phyloP scores from a whole-genome alignment of 768 basidiomycete genomes.

The Suillus paluster region DNA sequence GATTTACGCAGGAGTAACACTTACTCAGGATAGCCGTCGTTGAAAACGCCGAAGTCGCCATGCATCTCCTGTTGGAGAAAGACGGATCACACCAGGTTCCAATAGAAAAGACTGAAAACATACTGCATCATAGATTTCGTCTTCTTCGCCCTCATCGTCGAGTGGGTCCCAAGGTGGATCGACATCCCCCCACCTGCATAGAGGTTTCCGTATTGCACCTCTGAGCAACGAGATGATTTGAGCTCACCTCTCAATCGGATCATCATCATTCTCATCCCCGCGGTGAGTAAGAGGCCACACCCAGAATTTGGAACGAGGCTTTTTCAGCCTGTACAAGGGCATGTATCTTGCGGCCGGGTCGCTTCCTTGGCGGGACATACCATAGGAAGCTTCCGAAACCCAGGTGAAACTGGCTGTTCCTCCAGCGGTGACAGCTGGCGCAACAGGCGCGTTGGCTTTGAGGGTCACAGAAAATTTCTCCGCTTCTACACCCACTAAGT shows the following conservation, averaged over 20 bases:
- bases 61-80: background rate
- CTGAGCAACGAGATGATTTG: background rate
- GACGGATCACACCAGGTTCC: background rate
- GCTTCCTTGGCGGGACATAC: constrained; percentile 24
- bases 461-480: constrained; percentile 29
- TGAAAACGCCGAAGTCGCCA: constrained; percentile 5
- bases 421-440: constrained; percentile 12
- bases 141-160: constrained; percentile 29
- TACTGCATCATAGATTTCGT: constrained; percentile 15
- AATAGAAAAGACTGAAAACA: background rate
- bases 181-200: constrained; percentile 25
- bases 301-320: background rate
- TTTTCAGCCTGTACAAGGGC: constrained; percentile 30
- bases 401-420: constrained; percentile 17
- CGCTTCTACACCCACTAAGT: constrained; percentile 17
- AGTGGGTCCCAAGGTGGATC: constrained; percentile 27
- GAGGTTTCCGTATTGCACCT: background rate
- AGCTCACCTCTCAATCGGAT: background rate
- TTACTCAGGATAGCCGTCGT: constrained; percentile 6
- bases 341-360: constrained; percentile 22
- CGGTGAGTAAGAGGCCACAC: constrained; percentile 14
- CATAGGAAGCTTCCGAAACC: constrained; percentile 20
- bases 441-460: constrained; percentile 13
- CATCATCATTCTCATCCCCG: background rate
- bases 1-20: background rate